Conservation (phyloP, 192 early-diverging fungal genomes). For the Mortierella alpina region DNA sequence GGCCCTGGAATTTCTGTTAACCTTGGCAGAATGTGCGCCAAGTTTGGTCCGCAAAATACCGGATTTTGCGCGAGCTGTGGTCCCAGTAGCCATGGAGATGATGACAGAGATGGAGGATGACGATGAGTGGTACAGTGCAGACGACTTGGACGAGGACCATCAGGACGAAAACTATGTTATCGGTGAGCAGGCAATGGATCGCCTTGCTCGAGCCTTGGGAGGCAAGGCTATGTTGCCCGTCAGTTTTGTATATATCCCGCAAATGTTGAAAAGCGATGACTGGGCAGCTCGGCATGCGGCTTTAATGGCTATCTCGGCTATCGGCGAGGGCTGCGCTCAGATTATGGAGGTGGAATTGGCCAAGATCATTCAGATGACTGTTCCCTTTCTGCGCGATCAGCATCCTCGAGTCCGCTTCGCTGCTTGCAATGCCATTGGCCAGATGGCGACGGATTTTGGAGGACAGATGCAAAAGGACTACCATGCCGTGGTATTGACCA, state of each 20-base stretch:
- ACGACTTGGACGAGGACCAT: slow-evolving; percentile 89
- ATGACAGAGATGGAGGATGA: slow-evolving; percentile 92
- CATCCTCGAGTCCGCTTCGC: slow-evolving; percentile 96
- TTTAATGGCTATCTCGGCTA: slow-evolving; percentile 94
- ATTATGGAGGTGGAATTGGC: slow-evolving; percentile 90
- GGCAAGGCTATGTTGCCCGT: slow-evolving; percentile 90
- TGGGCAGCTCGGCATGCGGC: slow-evolving; percentile 94
- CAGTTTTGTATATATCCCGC: slow-evolving; percentile 88
- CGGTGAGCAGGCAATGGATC: slow-evolving; percentile 95
- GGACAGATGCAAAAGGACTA: slow-evolving; percentile 77
- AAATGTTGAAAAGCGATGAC: slow-evolving; percentile 81
- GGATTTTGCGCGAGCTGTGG: slow-evolving; percentile 78
- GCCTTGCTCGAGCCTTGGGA: slow-evolving; percentile 84
- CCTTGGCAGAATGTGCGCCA: slow-evolving; percentile 87
- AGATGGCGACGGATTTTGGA: slow-evolving; percentile 98
- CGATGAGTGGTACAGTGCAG: slow-evolving; percentile 87
- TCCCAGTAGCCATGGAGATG: slow-evolving; percentile 94
- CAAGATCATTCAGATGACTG: slow-evolving; percentile 82
- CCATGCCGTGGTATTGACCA: slow-evolving; percentile 73
- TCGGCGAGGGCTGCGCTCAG: slow-evolving; percentile 95
- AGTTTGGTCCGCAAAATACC: slow-evolving; percentile 88
- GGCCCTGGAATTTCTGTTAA: slow-evolving; percentile 90
- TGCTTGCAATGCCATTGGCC: slow-evolving; percentile 94
- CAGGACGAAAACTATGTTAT: slow-evolving; percentile 86
- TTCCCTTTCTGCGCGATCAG: slow-evolving; percentile 84